A percentile compares a stretch with the other conserved stretches of the same genome.
Evolutionary conservation across 2,329 filamentous ascomycete species (phyloP).

Genomic region (Neodidymelliopsis sp.): DNA sequence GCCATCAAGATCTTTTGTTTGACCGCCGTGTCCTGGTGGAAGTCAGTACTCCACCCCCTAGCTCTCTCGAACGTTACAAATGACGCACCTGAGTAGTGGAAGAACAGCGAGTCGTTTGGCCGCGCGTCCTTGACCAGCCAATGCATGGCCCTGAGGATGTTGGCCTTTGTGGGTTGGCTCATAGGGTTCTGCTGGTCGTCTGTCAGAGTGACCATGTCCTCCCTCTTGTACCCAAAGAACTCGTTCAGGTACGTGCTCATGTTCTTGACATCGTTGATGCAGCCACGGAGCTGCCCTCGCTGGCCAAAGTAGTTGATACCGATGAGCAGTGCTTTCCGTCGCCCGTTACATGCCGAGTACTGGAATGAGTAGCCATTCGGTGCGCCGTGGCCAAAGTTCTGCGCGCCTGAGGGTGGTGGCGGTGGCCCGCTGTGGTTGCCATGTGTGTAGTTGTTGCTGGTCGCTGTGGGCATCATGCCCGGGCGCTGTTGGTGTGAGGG

Average conservation of each 20-base stretch:
- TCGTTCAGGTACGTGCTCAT: constrained; percentile 91
- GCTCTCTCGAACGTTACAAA: not conserved
- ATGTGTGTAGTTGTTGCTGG: constrained; percentile 51
- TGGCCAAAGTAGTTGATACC: constrained; percentile 98
- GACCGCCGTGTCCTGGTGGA: constrained; percentile 74
- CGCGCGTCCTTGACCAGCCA: constrained; percentile 95
- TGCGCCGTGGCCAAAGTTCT: constrained; percentile 69
- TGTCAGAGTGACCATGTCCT: constrained; percentile 96
- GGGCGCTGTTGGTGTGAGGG: constrained; percentile 35
- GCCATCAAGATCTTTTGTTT: constrained; percentile 79
- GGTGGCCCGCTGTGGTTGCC: constrained; percentile 67
- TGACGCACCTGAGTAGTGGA: constrained; percentile 87
- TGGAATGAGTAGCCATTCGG: constrained; percentile 83
- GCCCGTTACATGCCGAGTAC: constrained; percentile 90
- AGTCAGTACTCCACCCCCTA: not conserved
- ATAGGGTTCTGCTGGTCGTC: constrained; percentile 97
- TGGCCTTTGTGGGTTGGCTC: constrained; percentile 95
- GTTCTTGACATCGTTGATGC: constrained; percentile 97
- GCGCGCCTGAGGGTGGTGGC: constrained; percentile 68
- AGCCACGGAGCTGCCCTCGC: constrained; percentile 86
- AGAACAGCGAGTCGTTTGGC: constrained; percentile 94
- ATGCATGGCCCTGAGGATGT: constrained; percentile 95
- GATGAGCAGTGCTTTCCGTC: constrained; percentile 86
- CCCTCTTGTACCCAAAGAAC: constrained; percentile 89
- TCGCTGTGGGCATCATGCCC: constrained; percentile 62